These are phyloP conservation scores for Amanita rimosa DNA, from an alignment of 768 basidiomycete species.

Conservation along the genomic window DNA sequence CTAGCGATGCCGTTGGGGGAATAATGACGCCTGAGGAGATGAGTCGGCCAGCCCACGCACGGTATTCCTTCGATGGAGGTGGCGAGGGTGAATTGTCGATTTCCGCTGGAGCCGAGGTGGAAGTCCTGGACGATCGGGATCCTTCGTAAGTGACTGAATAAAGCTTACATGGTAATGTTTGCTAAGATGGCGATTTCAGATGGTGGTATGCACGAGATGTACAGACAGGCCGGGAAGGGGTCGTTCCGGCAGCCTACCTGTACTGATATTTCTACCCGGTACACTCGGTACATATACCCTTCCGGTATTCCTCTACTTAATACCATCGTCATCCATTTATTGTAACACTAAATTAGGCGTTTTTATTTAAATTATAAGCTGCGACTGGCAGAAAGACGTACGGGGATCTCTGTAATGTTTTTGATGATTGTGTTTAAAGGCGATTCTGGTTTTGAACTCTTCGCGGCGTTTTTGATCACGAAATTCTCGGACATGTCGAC, in stretches of 20 bases:
- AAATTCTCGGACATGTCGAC: slow-evolving; percentile 74
- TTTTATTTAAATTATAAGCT: background rate
- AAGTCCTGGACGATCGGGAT: slow-evolving; percentile 73
- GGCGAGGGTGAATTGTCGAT: slow-evolving; percentile 73
- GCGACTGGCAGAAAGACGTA: slow-evolving; percentile 23
- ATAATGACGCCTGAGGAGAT: slow-evolving; percentile 47
- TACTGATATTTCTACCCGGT: slow-evolving; percentile 36
- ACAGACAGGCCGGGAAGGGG: slow-evolving; percentile 72
- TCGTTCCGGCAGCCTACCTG: slow-evolving; percentile 86
- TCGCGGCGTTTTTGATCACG: slow-evolving; percentile 71
- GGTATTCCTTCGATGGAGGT: slow-evolving; percentile 72
- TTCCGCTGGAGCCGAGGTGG: slow-evolving; percentile 57
- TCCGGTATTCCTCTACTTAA: background rate
- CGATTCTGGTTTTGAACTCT: slow-evolving; percentile 78
- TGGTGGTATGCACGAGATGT: slow-evolving; percentile 93
- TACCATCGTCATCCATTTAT: slow-evolving; percentile 6
- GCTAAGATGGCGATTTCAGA: slow-evolving; percentile 24
- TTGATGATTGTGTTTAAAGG: slow-evolving; percentile 71
- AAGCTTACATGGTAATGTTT: background rate
- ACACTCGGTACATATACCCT: slow-evolving; percentile 8
- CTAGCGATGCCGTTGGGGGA: slow-evolving; percentile 60
- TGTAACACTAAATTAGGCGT: slow-evolving; percentile 18
- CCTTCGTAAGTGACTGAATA: slow-evolving; percentile 47
- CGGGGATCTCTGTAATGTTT: slow-evolving; percentile 77
- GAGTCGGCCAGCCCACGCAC: slow-evolving; percentile 66